These are phyloP conservation scores for Singerocomus inundabilis DNA, from an alignment of 1,284 basidiomycete species.

Conservation along the genomic window DNA sequence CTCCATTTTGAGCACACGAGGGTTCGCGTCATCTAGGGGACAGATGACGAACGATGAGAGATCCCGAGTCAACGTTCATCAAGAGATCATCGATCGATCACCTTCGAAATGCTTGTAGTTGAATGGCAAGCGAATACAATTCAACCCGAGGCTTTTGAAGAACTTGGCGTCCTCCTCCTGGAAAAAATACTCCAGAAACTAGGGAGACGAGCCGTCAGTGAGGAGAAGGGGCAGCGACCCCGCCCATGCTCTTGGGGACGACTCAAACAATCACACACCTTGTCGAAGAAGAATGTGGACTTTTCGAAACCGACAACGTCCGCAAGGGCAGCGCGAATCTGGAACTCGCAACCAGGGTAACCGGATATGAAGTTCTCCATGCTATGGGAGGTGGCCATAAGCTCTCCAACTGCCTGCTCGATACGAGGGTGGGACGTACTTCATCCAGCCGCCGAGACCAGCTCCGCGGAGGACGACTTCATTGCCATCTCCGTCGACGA, in stretches of 20 bases:
- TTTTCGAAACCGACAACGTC: slow-evolving; percentile 65
- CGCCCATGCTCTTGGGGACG: neutral
- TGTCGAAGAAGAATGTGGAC: slow-evolving; percentile 77
- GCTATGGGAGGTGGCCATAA: slow-evolving; percentile 28
- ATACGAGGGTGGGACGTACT: slow-evolving; percentile 39
- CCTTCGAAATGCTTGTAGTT: slow-evolving; percentile 70
- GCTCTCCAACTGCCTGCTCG: neutral
- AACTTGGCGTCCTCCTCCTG: slow-evolving; percentile 66
- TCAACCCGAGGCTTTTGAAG: slow-evolving; percentile 67
- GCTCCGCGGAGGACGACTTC: slow-evolving; percentile 64
- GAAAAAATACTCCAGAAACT: slow-evolving; percentile 78
- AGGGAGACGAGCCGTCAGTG: neutral
- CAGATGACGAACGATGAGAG: neutral
- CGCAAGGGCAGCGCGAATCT: slow-evolving; percentile 66
- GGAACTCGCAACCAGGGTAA: slow-evolving; percentile 60
- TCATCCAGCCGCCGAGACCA: slow-evolving; percentile 72
- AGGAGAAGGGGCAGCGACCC: neutral
- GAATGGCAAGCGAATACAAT: slow-evolving; percentile 67
- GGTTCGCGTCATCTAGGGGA: slow-evolving; percentile 58
- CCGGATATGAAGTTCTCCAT: slow-evolving; percentile 68
- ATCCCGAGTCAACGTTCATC: neutral
- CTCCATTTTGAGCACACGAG: slow-evolving; percentile 54
- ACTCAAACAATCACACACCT: slow-evolving; percentile 39
- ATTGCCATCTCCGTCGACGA: slow-evolving; percentile 54
- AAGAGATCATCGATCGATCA: slow-evolving; percentile 9